Base-by-base conservation (phyloP, 768 basidiomycete species). In the Butyriboletus loyo region DNA sequence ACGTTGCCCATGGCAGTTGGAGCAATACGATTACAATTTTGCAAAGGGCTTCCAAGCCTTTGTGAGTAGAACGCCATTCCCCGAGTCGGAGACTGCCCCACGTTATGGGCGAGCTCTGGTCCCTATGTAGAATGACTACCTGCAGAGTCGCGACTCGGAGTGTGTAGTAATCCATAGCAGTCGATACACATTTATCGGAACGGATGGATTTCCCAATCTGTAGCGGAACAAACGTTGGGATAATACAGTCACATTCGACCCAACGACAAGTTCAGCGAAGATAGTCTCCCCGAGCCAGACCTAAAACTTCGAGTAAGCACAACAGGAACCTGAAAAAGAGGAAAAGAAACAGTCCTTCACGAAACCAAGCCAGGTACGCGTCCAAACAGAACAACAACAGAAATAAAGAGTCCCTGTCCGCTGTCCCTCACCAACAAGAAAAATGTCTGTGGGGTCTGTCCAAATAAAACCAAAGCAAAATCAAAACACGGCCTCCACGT, bases 401-500 rank as follows among this genome's bases (percentile, higher is more conserved):
- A 19, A 30, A 11, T 21, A 21, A 14, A 21, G 5, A 21, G 14
- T 2, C 2, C 8, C 1, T 15, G 30, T 15, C 28, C 28, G 19
- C 19, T 22, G 21, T 45, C 43, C 28, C 6, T 43, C n/a, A n/a
- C n/a, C n/a, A 7, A 7, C n/a, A 7, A 3, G 14, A 24, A 24
- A 24, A 7, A 41, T 2, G 40, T 11, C 10, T 17, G 15, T 9
- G 17, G 9, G 10, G 27, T 28, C 27, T 21, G n/a, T 44, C 30
- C 28, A 5, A n/a, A 41, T 32, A 22, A 17, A 45, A 5, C n/a
- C n/a, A n/a, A n/a, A n/a, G n/a, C n/a, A n/a, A 32, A 21, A 17
- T 46, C 46, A 56, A 38, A 57, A 34, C 8, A 44, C 4, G 17
- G 15, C 14, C 5, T 57, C 55, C 31, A 32, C n/a, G 38, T 57